phyloP scores from a whole-genome alignment of 768 basidiomycete genomes.

The Auriscalpium vulgare region DNA sequence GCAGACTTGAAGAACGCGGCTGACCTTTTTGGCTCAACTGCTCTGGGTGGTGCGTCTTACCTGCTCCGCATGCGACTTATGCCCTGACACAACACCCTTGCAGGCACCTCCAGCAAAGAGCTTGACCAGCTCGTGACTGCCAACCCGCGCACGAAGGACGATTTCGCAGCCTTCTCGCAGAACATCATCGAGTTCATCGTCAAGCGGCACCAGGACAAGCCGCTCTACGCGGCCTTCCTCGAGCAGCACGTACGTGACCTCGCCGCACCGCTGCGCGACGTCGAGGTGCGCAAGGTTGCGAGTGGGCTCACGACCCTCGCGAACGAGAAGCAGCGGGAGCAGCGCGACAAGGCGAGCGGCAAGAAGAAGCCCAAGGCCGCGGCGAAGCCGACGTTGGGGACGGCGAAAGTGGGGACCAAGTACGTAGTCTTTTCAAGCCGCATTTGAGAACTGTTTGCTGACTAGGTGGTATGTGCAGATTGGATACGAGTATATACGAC shows the following conservation, averaged over 20 bases:
- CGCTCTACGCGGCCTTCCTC: slow-evolving; percentile 75
- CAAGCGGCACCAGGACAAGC: slow-evolving; percentile 73
- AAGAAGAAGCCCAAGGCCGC: slow-evolving; percentile 81
- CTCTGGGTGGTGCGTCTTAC: slow-evolving; percentile 46
- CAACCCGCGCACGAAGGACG: slow-evolving; percentile 83
- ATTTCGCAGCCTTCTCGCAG: slow-evolving; percentile 69
- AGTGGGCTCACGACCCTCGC: slow-evolving; percentile 78
- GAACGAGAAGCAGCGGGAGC: slow-evolving; percentile 93
- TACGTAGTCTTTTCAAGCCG: slow-evolving; percentile 25
- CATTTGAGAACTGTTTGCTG: background rate
- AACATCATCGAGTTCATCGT: slow-evolving; percentile 68
- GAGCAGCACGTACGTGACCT: slow-evolving; percentile 78
- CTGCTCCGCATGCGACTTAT: background rate
- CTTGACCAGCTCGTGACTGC: slow-evolving; percentile 67
- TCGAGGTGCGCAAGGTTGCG: slow-evolving; percentile 87
- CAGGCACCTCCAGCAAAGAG: slow-evolving; percentile 62
- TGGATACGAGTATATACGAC: slow-evolving; percentile 78
- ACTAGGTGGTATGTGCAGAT: slow-evolving; percentile 31
- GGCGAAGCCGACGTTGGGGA: slow-evolving; percentile 69
- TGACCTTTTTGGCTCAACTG: slow-evolving; percentile 67
- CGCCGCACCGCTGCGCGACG: slow-evolving; percentile 72
- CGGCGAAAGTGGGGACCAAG: slow-evolving; percentile 59
- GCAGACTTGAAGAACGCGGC: slow-evolving; percentile 83
- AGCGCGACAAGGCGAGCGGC: slow-evolving; percentile 74
- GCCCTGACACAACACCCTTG: background rate